Percentiles rank a stretch among this genome's conserved stretches.
phyloP scores from a whole-genome alignment of 2,329 filamentous ascomycete species.

The Berkeleyomyces basicola region DNA sequence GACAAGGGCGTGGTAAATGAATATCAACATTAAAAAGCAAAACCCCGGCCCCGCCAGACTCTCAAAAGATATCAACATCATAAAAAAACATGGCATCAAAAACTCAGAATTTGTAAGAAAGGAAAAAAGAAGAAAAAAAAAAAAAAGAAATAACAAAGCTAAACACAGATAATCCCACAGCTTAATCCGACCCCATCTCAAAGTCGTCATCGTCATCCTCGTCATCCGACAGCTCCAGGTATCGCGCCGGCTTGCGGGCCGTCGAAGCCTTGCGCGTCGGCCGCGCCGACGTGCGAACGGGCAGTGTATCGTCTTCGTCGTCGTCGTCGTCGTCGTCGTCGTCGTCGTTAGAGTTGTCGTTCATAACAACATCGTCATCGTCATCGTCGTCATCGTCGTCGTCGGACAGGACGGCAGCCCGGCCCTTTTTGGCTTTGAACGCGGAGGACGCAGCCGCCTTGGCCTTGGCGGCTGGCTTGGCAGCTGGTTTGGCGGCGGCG shows the following conservation, averaged over 20 bases:
- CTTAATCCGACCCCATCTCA: constrained; percentile 12
- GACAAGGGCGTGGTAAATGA: not conserved
- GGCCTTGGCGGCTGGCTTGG: not conserved
- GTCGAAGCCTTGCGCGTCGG: constrained; percentile 12
- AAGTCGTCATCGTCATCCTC: constrained; percentile 12
- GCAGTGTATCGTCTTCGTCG: constrained; percentile 27
- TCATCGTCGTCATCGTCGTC: constrained; percentile 25
- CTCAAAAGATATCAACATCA: not conserved
- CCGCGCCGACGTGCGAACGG: not conserved
- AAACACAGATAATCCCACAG: not conserved
- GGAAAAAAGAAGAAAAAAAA: not conserved
- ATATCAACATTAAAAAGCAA: not conserved
- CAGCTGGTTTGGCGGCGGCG: not conserved
- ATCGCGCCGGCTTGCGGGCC: constrained; percentile 16
- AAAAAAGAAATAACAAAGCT: not conserved
- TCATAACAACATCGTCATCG: constrained; percentile 29
- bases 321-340: constrained; percentile 26
- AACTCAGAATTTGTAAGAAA: not conserved
- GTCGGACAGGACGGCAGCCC: constrained; percentile 12
- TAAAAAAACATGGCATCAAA: not conserved
- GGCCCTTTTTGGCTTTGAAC: not conserved
- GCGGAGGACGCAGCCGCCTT: not conserved
- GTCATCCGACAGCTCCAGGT: constrained; percentile 10
- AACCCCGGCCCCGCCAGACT: not conserved
- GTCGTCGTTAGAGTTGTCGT: constrained; percentile 23